These are phyloP conservation scores for Lanzia echinophila DNA, from an alignment of 2,329 filamentous ascomycete species.

Conservation along the genomic window DNA sequence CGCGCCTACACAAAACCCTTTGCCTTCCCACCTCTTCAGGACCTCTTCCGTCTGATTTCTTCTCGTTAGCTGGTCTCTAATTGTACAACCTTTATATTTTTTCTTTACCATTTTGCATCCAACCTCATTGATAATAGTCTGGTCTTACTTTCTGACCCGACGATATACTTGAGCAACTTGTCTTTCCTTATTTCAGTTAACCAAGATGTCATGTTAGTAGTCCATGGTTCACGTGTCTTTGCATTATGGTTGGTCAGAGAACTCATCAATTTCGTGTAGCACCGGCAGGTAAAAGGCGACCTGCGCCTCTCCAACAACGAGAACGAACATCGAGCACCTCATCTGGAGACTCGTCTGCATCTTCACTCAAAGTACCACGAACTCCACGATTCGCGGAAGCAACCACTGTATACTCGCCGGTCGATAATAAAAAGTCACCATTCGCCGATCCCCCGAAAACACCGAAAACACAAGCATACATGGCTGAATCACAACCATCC, in stretches of 20 bases:
- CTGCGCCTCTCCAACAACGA: conserved; percentile 21
- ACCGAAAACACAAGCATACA: conserved; percentile 42
- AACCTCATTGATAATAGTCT: conserved; percentile 3
- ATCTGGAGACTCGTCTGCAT: conserved; percentile 31
- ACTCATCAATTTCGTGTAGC: conserved; percentile 10
- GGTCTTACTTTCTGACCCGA: conserved; percentile 4
- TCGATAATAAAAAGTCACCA: conserved; percentile 50
- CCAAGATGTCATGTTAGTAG: conserved; percentile 24
- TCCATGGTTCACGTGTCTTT: neutral
- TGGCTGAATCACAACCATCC: conserved; percentile 63
- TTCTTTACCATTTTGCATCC: conserved; percentile 16
- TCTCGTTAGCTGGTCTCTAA: conserved; percentile 32
- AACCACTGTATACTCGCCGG: conserved; percentile 69
- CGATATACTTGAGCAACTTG: conserved; percentile 9
- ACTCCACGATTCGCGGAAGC: conserved; percentile 77
- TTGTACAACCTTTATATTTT: conserved; percentile 22
- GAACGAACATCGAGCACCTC: conserved; percentile 37
- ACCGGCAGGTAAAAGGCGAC: conserved; percentile 24
- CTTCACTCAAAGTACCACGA: conserved; percentile 55
- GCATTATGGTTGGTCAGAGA: neutral
- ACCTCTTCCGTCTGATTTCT: conserved; percentile 18
- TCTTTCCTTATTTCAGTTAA: conserved; percentile 11
- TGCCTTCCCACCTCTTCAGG: conserved; percentile 21
- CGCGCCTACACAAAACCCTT: conserved; percentile 29
- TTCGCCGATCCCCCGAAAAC: conserved; percentile 59